phyloP scores from a whole-genome alignment of 306 rosid genomes.

The Prunus mira region DNA sequence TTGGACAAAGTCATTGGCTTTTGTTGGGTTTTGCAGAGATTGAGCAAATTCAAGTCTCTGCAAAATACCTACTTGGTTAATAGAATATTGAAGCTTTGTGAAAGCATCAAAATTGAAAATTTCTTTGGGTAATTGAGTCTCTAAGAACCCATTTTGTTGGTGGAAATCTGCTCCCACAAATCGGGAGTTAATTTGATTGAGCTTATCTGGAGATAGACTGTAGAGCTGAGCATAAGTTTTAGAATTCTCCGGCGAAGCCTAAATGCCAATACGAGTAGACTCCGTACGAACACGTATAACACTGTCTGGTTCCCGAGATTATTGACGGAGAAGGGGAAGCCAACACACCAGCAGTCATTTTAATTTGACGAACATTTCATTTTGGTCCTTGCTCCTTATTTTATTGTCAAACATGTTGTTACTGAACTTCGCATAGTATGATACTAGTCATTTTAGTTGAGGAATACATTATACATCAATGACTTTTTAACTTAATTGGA shows the following conservation, averaged over 20 bases:
- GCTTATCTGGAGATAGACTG: not conserved
- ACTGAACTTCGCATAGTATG: too few species aligned
- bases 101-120: not conserved
- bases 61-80: not conserved
- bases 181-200: not conserved
- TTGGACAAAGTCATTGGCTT: constrained; percentile 24
- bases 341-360: too few species aligned
- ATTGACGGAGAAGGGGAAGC: not conserved
- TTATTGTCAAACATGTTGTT: too few species aligned
- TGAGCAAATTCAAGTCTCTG: not conserved
- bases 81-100: not conserved
- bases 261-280: not conserved
- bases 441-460: too few species aligned
- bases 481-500: too few species aligned
- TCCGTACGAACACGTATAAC: not conserved
- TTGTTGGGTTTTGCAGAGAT: constrained; percentile 9
- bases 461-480: too few species aligned
- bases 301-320: not conserved
- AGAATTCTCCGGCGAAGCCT: not conserved
- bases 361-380: too few species aligned
- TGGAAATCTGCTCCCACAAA: not conserved
- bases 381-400: too few species aligned
- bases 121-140: not conserved
- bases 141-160: not conserved
- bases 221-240: not conserved